Base-by-base conservation (phyloP, 129 eudicot genomes). In the Flaveria trinervia region DNA sequence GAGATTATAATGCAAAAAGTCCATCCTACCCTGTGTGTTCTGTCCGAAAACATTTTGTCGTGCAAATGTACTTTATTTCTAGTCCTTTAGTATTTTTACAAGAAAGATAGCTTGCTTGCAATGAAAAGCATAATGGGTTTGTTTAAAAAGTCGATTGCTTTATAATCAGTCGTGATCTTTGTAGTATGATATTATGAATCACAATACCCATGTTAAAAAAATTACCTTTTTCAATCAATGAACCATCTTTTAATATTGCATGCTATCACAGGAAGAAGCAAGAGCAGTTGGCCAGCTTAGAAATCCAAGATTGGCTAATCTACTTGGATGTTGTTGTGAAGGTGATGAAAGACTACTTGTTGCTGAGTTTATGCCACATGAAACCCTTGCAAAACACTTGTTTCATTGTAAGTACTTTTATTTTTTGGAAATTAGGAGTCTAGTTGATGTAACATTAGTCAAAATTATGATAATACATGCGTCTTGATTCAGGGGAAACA, bases 301-400 rank as follows among this genome's bases (percentile, higher is more conserved):
- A 80, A 92, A 81, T 80, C 87, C 82, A 41, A 87, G 87, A 81
- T 81, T 92, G 81, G 93, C 92, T 28, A 92, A 92, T 86, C 82
- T 92, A 51, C 88, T 92, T 49, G 97, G 97, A 49, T 92, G 97
- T 64, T 92, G 97, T 81, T 84, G 87, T 81, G 97, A 92, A 83
- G 97, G 96, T 39, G 90, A 86, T 68, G 97, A 92, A 78, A 86
- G 96, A 71, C 59, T 92, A 46, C 91, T 92, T 55, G 92, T 92
- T 30, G 93, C 97, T 22, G 96, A 92, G 83, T 92, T 89, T 66
- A 88, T 92, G 97, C 96, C 97, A 77, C 86, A 89, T 68, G 90
- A 92, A 78, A 92, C 96, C 51, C 97, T 92, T 54, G 97, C 95
- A 71, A 92, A 84, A 46, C 92, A 92, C 82, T 82, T 92, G 51